phyloP scores from a whole-genome alignment of 305 asterid species.

The Fraxinus ornus region DNA sequence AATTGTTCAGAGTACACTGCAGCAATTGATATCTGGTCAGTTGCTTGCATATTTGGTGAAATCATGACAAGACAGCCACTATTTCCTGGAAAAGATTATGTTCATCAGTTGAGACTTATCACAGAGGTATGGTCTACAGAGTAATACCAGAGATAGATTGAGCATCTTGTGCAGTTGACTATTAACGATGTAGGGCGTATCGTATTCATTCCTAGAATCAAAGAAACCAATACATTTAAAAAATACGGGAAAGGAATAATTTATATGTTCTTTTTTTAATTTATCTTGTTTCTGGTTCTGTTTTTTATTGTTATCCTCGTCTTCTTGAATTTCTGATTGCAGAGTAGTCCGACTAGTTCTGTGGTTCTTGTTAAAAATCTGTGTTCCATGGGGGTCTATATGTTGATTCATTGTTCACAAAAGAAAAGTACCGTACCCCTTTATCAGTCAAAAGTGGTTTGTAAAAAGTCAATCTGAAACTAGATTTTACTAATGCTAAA shows the following conservation, averaged over 20 bases:
- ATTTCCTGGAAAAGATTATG: conserved; percentile 35
- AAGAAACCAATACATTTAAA: no score
- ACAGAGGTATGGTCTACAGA: conserved; percentile 27
- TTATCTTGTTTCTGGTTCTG: not conserved
- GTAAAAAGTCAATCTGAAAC: not conserved
- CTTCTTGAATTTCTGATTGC: not conserved
- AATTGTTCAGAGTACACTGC: conserved; percentile 52
- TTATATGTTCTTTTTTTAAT: not conserved
- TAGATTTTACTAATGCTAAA: not conserved
- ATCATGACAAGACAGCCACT: conserved; percentile 34
- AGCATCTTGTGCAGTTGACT: not conserved
- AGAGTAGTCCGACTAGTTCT: not conserved
- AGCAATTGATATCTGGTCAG: conserved; percentile 64
- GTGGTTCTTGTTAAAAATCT: not conserved
- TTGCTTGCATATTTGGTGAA: conserved; percentile 63
- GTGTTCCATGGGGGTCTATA: not conserved
- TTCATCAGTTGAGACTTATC: conserved; percentile 35
- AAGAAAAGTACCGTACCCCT: not conserved
- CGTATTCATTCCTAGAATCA: not conserved
- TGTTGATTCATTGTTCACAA: not conserved
- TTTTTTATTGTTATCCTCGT: not conserved
- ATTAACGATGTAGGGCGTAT: not conserved
- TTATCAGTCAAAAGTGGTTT: not conserved
- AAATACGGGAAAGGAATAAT: not conserved
- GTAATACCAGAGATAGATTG: not conserved